A percentile compares a stretch with the other conserved stretches of the same genome.
phyloP scores from a whole-genome alignment of 73 alveolate genomes.

The Breviolum minutum region DNA sequence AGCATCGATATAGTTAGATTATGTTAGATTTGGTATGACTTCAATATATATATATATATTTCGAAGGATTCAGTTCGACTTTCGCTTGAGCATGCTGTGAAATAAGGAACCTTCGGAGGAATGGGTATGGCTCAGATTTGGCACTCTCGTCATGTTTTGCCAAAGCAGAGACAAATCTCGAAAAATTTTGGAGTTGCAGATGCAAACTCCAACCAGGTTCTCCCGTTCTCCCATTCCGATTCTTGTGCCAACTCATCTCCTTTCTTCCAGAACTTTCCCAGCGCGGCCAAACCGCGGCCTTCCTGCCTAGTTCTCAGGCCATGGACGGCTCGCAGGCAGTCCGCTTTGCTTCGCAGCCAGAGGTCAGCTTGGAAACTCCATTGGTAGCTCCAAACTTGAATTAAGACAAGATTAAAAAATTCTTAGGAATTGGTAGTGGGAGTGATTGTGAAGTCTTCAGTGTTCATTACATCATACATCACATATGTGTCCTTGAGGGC shows the following conservation, averaged over 20 bases:
- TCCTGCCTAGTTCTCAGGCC: constrained; percentile 7
- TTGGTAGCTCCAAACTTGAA: not conserved
- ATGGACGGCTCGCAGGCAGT: constrained; percentile 74
- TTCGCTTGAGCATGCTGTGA: not conserved
- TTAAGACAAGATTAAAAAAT: not conserved
- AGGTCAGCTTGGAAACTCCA: not conserved
- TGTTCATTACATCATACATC: not conserved
- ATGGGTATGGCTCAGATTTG: constrained; percentile 89
- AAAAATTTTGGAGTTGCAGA: no score
- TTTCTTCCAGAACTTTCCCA: no score
- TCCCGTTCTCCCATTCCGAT: no score
- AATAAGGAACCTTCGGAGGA: constrained; percentile 70
- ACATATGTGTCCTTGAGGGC: constrained; percentile 7
- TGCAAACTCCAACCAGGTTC: no score
- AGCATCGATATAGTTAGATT: not conserved
- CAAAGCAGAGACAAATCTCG: not conserved
- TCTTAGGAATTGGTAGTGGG: not conserved
- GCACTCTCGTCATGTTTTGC: constrained; percentile 3
- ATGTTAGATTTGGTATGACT: no score
- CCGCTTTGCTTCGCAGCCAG: constrained; percentile 62
- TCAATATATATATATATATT: no score
- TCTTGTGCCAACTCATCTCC: no score
- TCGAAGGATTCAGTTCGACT: no score
- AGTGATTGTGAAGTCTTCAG: not conserved
- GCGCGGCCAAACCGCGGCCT: no score